phyloP scores from a whole-genome alignment of 2,329 filamentous ascomycete species.

The Aspergillus transmontanensis region DNA sequence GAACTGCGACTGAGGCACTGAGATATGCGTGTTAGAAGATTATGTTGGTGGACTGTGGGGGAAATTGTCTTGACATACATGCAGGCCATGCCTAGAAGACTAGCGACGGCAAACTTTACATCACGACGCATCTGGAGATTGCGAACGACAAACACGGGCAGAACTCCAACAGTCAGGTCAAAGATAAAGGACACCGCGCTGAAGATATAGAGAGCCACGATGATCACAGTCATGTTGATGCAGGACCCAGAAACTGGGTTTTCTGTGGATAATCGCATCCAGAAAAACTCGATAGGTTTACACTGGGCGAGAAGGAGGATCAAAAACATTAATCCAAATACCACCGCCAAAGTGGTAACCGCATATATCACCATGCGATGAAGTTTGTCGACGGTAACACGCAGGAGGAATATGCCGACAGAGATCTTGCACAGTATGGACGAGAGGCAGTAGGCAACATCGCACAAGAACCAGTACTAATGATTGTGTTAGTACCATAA shows the following conservation, averaged over 20 bases:
- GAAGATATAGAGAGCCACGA: constrained; percentile 23
- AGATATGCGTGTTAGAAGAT: background rate
- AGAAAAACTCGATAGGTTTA: constrained; percentile 50
- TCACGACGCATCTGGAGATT: constrained; percentile 23
- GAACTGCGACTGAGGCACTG: constrained; percentile 25
- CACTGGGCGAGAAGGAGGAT: constrained; percentile 54
- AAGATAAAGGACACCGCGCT: constrained; percentile 19
- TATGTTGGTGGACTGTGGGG: too few species aligned
- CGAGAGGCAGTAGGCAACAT: constrained; percentile 50
- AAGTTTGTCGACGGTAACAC: constrained; percentile 45
- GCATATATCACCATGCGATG: constrained; percentile 49
- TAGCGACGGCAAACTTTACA: constrained; percentile 20
- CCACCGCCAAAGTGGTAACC: constrained; percentile 43
- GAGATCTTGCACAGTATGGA: constrained; percentile 51
- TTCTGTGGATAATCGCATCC: constrained; percentile 32
- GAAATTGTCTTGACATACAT: constrained; percentile 15
- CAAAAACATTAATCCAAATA: constrained; percentile 48
- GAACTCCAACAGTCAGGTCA: constrained; percentile 22
- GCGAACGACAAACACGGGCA: constrained; percentile 24
- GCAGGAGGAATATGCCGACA: constrained; percentile 53
- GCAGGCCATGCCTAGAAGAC: constrained; percentile 24
- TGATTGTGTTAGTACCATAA: background rate
- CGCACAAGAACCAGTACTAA: constrained; percentile 51
- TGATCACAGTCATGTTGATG: constrained; percentile 13
- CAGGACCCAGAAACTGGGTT: constrained; percentile 11